Evolutionary conservation across 2,329 filamentous ascomycete species (phyloP), one percentile per base, ranked within the genome.

Genomic region (Sphaerulina populicola): DNA sequence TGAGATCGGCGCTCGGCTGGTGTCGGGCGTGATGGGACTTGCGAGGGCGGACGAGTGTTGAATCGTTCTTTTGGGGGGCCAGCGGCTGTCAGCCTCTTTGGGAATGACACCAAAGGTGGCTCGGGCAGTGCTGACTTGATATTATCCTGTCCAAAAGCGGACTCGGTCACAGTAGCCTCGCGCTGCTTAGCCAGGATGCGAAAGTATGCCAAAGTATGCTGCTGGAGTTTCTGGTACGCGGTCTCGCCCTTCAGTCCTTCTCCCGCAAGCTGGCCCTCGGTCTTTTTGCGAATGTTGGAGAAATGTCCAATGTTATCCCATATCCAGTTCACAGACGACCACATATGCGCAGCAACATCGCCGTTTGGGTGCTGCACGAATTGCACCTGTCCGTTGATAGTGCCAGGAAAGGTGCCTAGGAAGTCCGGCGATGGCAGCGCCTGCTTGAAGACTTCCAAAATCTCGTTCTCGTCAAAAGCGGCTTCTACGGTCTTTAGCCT

Each of bases 331-430:
- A 51, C 47, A 0, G 53, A 51, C 6, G 69, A 71, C 73, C 73
- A 76, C 52, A 73, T 70, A 47, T 75, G 73, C 1, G 72, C 73
- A 23, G 70, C 70, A 4, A 75, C 65, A 49, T 75, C 71, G 42
- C 71, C 67, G 52, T 74, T 75, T 0, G 72, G 71, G 55, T 76
- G 72, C 44, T 71, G 67, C 30, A 73, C 68, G 60, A 74, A 75
- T 11, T 70, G 64, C 14, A 75, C 61, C 52, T 74, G 67, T 7
- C 72, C 72, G 44, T 74, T 64, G 27, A 65, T 63, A 15, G 53
- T 52, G 23, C 69, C 69, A 12, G 54, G 47, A 21, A 55, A 63
- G 18, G 58, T 48, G 4, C 64, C 62, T 21, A 75, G 64, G 51
- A 63, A 68, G 12, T 69, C 68, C 4, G 67, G 66, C 14, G 69